Percentiles rank a stretch among this genome's conserved stretches.
Conservation (phyloP, 768 basidiomycete species). For the Chalciporus sphaerocephalus region DNA sequence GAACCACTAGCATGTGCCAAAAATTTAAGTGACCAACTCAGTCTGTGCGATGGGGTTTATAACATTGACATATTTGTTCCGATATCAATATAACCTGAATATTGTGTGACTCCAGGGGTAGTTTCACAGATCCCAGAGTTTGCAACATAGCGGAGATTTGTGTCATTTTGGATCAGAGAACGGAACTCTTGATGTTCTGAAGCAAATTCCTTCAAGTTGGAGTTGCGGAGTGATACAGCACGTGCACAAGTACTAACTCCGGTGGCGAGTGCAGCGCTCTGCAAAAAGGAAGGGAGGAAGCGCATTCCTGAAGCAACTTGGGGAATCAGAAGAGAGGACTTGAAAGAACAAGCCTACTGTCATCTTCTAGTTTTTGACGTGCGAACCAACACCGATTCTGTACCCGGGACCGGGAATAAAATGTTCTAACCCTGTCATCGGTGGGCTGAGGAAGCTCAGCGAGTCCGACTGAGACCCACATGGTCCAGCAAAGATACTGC, state of each 20-base stretch:
- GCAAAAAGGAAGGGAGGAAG: not conserved
- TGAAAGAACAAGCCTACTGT: too few species aligned
- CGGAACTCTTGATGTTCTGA: slow-evolving; percentile 3
- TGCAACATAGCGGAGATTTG: slow-evolving; percentile 44
- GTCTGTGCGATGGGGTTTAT: slow-evolving; percentile 4
- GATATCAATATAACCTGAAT: slow-evolving; percentile 60
- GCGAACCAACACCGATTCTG: too few species aligned
- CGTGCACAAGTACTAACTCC: too few species aligned
- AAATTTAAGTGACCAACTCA: slow-evolving; percentile 1
- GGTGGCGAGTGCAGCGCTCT: not conserved
- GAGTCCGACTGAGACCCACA: not conserved
- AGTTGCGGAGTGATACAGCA: not conserved
- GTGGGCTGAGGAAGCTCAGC: too few species aligned
- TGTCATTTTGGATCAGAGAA: slow-evolving; percentile 20
- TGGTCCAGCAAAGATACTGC: too few species aligned
- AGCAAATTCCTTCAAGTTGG: not conserved
- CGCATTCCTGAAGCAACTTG: slow-evolving; percentile 13
- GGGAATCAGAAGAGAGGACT: not conserved
- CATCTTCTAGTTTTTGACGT: slow-evolving; percentile 1
- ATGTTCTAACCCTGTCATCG: too few species aligned
- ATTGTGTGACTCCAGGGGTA: slow-evolving; percentile 53
- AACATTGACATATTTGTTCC: slow-evolving; percentile 59
- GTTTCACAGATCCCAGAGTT: slow-evolving; percentile 66
- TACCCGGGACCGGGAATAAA: too few species aligned
- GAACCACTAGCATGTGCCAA: slow-evolving; percentile 48